Evolutionary conservation across 371 early-diverging fungal genomes (phyloP).

Genomic region (Umbelopsis sp.): DNA sequence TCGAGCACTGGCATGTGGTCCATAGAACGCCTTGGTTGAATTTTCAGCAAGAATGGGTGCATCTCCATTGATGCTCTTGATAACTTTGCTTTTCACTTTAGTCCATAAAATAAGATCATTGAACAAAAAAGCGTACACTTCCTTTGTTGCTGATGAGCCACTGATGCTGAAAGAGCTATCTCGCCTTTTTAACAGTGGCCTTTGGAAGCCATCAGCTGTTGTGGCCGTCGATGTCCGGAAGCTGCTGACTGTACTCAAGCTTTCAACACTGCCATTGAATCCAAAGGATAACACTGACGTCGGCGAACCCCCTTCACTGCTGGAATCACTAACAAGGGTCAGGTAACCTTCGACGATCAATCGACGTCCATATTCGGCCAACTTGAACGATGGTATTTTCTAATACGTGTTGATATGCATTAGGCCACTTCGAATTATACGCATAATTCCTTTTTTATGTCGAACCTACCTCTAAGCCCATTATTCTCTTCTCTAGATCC

Average conservation of each 20-base stretch:
- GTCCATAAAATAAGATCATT: conserved; percentile 47
- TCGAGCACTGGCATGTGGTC: background rate
- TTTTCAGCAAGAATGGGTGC: background rate
- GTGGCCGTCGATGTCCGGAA: background rate
- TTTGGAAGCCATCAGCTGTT: background rate
- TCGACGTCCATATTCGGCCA: conserved; percentile 31
- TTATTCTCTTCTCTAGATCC: conserved; percentile 35
- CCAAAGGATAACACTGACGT: conserved; percentile 19
- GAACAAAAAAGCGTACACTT: conserved; percentile 45
- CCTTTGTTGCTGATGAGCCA: conserved; percentile 20
- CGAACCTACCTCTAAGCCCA: conserved; percentile 33
- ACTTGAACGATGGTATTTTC: conserved; percentile 20
- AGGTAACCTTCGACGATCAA: conserved; percentile 43
- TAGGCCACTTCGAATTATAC: background rate
- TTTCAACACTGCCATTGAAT: conserved; percentile 5
- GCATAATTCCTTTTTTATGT: background rate
- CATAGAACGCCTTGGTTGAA: background rate
- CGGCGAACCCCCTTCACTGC: background rate
- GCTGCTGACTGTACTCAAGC: background rate
- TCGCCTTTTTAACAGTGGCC: conserved; percentile 23
- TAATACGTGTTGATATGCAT: background rate
- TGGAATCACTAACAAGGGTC: conserved; percentile 20
- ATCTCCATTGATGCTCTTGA: background rate
- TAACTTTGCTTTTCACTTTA: conserved; percentile 25
- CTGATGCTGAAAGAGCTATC: conserved; percentile 30